Evolutionary conservation across 768 basidiomycete species (phyloP), one percentile per base, ranked within the genome.

Genomic region (Mrakia gelida): DNA sequence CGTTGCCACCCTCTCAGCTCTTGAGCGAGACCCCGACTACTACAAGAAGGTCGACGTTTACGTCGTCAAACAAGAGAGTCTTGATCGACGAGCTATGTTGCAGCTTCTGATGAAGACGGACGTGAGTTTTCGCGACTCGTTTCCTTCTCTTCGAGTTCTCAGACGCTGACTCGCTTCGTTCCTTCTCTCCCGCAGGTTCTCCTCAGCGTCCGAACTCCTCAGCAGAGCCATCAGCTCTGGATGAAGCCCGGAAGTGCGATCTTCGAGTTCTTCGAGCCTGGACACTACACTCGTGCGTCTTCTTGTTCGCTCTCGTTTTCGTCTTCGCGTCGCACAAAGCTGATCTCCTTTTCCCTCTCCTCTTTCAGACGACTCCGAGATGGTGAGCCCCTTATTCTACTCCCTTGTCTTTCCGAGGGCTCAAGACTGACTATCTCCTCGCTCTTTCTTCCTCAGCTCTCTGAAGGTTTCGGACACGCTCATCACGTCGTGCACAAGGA

Each of bases 181-280:
- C 21, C 65, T 38, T 18, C 21, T 34, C 7, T 32, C 28, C n/a
- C n/a, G 23, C 34, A 67, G 65, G 38, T 70, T 32, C 41, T 78
- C 49, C 28, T 78, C 10, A 71, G 72, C 63, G 77, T 78, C 23
- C 77, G 73, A 26, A 71, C 71, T 43, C 73, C 63, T 43, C 71
- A 71, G 38, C 54, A 73, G 38, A 78, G 71, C 45, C 62, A 78
- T 71, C 71, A 65, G 65, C 45, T 78, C 34, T 78, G 77, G 77
- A 78, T 78, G 77, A 78, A 74, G 71, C 71, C 77, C 8, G 77
- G 77, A 23, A 71, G 77, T 7, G 77, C 77, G 28, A 59, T 78
- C 61, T 73, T 78, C n/a, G 77, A 78, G 73, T 61, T 70, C 38
- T 70, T 70, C 38, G 38, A 70, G 38, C 67, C 67, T 43, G 67